phyloP scores from a whole-genome alignment of 1,139 yeast genomes.

The Magnusiomyces paraingens region DNA sequence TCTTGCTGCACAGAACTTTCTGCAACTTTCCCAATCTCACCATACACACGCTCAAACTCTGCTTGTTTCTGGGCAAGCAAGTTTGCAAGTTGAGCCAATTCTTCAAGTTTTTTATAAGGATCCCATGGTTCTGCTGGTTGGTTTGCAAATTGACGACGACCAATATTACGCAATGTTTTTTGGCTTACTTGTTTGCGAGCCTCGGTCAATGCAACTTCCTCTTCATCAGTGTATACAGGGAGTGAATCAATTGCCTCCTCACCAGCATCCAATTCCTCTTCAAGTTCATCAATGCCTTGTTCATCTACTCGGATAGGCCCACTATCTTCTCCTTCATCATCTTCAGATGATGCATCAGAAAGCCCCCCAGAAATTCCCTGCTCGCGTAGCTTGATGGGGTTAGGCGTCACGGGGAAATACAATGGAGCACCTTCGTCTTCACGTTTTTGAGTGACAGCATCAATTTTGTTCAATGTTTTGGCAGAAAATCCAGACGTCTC shows the following conservation, averaged over 20 bases:
- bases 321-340: slow-evolving; percentile 9
- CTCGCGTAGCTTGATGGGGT: slow-evolving; percentile 9
- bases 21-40: too few relatives aligned
- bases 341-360: slow-evolving; percentile 9
- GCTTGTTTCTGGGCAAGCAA: slow-evolving; percentile 18
- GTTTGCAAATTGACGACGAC: neutral
- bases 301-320: too few relatives aligned
- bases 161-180: neutral
- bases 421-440: slow-evolving; percentile 2
- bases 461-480: neutral
- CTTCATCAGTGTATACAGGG: slow-evolving; percentile 2
- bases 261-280: slow-evolving; percentile 7
- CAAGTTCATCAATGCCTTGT: neutral
- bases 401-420: slow-evolving; percentile 18
- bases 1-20: too few relatives aligned
- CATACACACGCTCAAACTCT: slow-evolving; percentile 9
- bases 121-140: slow-evolving; percentile 20
- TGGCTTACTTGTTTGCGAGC: neutral
- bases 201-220: neutral
- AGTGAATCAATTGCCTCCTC: slow-evolving; percentile 2
- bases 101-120: slow-evolving; percentile 24
- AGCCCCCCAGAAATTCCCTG: slow-evolving; percentile 10
- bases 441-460: neutral
- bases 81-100: slow-evolving; percentile 23
- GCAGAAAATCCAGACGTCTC: neutral